Base-by-base conservation (phyloP, 352 stramenopile genomes). In the Phytophthora litchii region DNA sequence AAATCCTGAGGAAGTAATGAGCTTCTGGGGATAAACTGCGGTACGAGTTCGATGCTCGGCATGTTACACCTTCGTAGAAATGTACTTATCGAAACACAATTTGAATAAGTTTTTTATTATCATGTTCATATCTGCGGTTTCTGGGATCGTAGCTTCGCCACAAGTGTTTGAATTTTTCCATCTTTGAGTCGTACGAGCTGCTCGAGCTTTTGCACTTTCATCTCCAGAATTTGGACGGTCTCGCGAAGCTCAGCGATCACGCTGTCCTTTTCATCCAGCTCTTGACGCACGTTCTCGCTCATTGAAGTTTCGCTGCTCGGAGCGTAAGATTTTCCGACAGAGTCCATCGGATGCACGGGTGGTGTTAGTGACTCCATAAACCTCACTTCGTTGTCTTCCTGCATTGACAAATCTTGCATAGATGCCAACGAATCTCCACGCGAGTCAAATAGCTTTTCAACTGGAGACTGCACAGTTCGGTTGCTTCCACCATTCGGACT, bases 131-230 rank as follows among this genome's bases (percentile, higher is more conserved):
- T 36, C 21, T 81, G 70, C 0, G 78, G 75, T 47, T 91, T 91
- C 34, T 91, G 81, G 8, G 81, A 88, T n/a, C 85, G 78, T 41
- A 94, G 37, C 49, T 94, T 94, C n/a, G 83, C 80, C 13, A 89
- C 76, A 3, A 98, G 74, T 27, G 91, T 95, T 64, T 95, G 72
- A 54, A 98, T 98, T 58, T 98, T 98, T 58, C 78, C 80, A 47
- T 98, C 94, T 64, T 98, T 98, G 2, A 98, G 70, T 3, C 91
- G 85, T 13, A 98, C 80, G 19, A 98, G 79, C 72, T 98, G 93
- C 76, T 98, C 94, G 14, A 98, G 76, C 68, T 98, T 98, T 43
- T 94, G 78, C 17, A 98, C 87, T 73, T 98, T 98, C 67, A 97
- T 90, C 60, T 98, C 91, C 16, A 98, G 64, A 35, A 98, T 98